A percentile compares a stretch with the other conserved stretches of the same genome.
Conservation (phyloP, 331 rosid genomes). For the Acacia pycnantha region DNA sequence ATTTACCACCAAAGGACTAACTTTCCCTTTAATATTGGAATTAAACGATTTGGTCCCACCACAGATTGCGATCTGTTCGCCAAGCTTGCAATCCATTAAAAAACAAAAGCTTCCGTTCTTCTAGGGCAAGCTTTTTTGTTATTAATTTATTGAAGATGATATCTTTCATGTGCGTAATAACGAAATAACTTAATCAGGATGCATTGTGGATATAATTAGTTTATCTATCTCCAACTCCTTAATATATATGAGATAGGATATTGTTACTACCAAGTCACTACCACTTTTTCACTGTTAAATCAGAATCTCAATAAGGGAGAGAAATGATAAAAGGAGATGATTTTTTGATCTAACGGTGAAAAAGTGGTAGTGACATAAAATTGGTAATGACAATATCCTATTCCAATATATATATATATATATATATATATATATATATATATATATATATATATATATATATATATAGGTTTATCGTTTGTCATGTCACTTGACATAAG, state of each 20-base stretch:
- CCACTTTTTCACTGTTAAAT: too few species aligned
- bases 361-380: too few species aligned
- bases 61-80: conserved; percentile 45
- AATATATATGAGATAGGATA: too few species aligned
- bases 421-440: not conserved
- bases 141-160: not conserved
- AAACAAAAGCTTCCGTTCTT: not conserved
- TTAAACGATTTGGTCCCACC: conserved; percentile 35
- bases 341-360: too few species aligned
- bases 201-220: not conserved
- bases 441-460: not conserved
- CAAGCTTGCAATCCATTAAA: conserved; percentile 25
- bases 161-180: not conserved
- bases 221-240: not conserved
- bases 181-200: not conserved
- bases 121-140: not conserved
- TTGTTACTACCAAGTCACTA: too few species aligned
- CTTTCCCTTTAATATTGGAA: not conserved
- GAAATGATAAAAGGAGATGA: too few species aligned
- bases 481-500: too few species aligned
- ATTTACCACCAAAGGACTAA: too few species aligned
- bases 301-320: too few species aligned
- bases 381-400: too few species aligned
- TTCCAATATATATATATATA: too few species aligned
- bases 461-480: too few species aligned